Evolutionary conservation across 1,284 basidiomycete species (phyloP).

Genomic region (Trametes hirsuta): DNA sequence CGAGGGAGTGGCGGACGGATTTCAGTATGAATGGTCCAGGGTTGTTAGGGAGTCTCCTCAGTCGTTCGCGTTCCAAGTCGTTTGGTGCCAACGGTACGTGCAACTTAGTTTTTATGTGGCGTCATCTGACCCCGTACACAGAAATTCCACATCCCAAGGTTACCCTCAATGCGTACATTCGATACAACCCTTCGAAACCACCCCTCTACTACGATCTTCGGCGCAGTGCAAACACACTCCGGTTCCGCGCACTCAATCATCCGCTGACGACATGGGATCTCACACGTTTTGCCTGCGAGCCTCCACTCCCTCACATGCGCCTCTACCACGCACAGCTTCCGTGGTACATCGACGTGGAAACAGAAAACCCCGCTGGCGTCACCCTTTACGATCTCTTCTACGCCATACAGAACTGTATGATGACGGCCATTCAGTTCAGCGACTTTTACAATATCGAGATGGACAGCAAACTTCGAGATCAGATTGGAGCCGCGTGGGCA

Average conservation of each 20-base stretch:
- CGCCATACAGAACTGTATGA: slow-evolving; percentile 37
- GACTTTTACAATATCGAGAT: slow-evolving; percentile 39
- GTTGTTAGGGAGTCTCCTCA: slow-evolving; percentile 29
- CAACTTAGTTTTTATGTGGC: neutral
- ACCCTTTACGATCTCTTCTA: slow-evolving; percentile 57
- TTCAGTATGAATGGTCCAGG: slow-evolving; percentile 35
- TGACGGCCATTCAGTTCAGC: slow-evolving; percentile 30
- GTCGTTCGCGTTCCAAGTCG: slow-evolving; percentile 24
- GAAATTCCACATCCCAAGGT: slow-evolving; percentile 20
- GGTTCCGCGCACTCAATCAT: slow-evolving; percentile 46
- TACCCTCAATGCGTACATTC: slow-evolving; percentile 40
- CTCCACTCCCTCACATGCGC: slow-evolving; percentile 48
- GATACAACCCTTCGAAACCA: slow-evolving; percentile 33
- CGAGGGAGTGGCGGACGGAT: slow-evolving; percentile 40
- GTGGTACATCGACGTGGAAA: slow-evolving; percentile 58
- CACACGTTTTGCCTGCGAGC: slow-evolving; percentile 47
- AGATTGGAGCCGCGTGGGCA: slow-evolving; percentile 30
- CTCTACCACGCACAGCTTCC: slow-evolving; percentile 54
- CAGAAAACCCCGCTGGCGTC: slow-evolving; percentile 50
- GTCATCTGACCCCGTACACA: neutral
- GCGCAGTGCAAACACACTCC: slow-evolving; percentile 34
- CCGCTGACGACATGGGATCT: slow-evolving; percentile 42
- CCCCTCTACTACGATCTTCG: slow-evolving; percentile 43
- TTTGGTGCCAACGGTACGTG: slow-evolving; percentile 27
- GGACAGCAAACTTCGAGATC: slow-evolving; percentile 29